Evolutionary conservation across 108 stramenopile species (phyloP), one percentile per base, ranked within the genome.

Genomic region (Pseudonitzschia pungens): DNA sequence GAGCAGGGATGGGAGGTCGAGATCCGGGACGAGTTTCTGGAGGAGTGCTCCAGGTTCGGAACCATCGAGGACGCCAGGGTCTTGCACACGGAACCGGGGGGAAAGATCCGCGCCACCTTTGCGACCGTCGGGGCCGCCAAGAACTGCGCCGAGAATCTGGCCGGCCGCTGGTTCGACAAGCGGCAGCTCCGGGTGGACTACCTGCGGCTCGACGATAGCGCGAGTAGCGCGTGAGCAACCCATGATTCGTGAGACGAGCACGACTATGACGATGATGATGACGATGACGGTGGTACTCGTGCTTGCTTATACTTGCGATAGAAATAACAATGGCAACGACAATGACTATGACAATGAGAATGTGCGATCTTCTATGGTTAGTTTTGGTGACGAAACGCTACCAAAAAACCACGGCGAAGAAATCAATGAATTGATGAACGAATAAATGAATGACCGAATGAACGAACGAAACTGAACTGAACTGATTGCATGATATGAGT

Each of bases 91-190:
- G 82, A 92, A 57, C 87, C 89, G n/a, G 96, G 96, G n/a, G 97
- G 97, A 31, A 86, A 92, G 76, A 95, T 97, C 54, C 93, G 87
- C 71, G 92, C 95, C 14, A 70, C 78, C 42, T 97, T 97, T 82
- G 89, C 85, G 20, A 72, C 78, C 20, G 70, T 78, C 4, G 81
- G 82, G 56, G 82, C 77, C 58, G 97, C 96, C 20, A 72, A 54
- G 75, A 82, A 75, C 57, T 93, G 92, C 77, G 95, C 95, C 27
- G 81, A 85, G n/a, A 92, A 80, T 72, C 83, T 98, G 22, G 90
- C 95, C 43, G 97, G 97, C 16, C 84, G 97, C 40, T 98, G 92
- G 92, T 98, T 98, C 72, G 97, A 96, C 67, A 90, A 92, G 77
- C 83, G 96, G 28, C 92, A 94, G 75, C 81, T 98, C 24, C 78